Evolutionary conservation across 2,329 filamentous ascomycete genomes (phyloP), one percentile per base, ranked within the genome.

Genomic region (Orbilia blumenaviensis): DNA sequence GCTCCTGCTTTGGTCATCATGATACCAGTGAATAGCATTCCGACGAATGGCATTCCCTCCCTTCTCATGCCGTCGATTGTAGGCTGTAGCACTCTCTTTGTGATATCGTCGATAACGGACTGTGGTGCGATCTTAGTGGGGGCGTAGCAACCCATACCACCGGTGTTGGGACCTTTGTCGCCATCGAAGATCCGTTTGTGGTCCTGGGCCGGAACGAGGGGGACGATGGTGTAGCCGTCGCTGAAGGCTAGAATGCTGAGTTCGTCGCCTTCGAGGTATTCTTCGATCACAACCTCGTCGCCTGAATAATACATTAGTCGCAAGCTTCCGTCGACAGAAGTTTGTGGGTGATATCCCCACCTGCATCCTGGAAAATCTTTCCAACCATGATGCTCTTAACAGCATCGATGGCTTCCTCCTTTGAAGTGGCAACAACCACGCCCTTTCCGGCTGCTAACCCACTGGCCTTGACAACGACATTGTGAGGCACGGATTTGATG

Each of bases 81-180:
- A 5, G 94, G 94, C 82, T 93, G 89, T n/a, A 98, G 87, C 66
- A 97, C 91, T 34, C 91, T 91, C 67, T 87, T 86, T 81, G 97
- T 91, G 77, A 99, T 89, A 76, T 89, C 87, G 16, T 90, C 90
- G 16, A 95, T 87, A n/a, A 96, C 86, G 77, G 90, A 88, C 61
- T 89, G 88, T 0, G 90, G 91, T 29, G 91, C 90, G 80, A 94
- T 90, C 78, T 89, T 91, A 0, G 94, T 96, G n/a, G 92, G 92
- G 14, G 94, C 93, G 83, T 98, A 98, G 82, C 93, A 97, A 61
- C 95, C 95, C 95, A 98, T 98, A 42, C 95, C 95, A 74, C 94
- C 95, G 1, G 95, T 98, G 84, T 98, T 98, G 38, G 93, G 92
- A 0, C 95, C 95, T 58, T 88, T 87, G 82, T 98, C 94, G 66